Percentiles rank a stretch among this genome's conserved stretches.
These are phyloP conservation scores for Ogataea neopini DNA, from an alignment of 805 yeast species.

Conservation along the genomic window DNA sequence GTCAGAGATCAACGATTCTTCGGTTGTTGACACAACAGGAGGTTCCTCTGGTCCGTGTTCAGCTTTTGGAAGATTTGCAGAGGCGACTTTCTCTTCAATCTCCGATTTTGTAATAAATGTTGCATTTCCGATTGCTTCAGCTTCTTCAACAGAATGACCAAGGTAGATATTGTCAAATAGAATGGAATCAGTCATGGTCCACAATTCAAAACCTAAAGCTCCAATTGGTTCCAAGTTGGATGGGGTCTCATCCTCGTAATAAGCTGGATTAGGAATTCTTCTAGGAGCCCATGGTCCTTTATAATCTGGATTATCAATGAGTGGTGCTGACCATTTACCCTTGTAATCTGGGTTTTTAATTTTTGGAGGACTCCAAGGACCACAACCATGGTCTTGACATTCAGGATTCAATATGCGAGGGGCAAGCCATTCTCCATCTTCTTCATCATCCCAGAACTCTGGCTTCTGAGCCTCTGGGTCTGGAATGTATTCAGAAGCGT, in stretches of 20 bases:
- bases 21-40: conserved; percentile 15
- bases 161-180: conserved; percentile 81
- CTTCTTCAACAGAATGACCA: conserved; percentile 83
- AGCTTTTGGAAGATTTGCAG: conserved; percentile 43
- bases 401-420: conserved; percentile 73
- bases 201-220: conserved; percentile 83
- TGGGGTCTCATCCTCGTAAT: conserved; percentile 57
- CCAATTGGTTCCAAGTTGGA: conserved; percentile 67
- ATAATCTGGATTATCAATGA: conserved; percentile 71
- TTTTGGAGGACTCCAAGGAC: conserved; percentile 71
- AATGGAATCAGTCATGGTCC: conserved; percentile 80
- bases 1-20: conserved; percentile 22
- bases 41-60: conserved; percentile 43
- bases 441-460: conserved; percentile 84
- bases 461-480: conserved; percentile 74
- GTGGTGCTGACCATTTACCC: conserved; percentile 79
- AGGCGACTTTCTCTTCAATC: conserved; percentile 48
- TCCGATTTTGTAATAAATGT: conserved; percentile 62
- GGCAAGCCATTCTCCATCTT: conserved; percentile 83
- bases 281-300: conserved; percentile 79
- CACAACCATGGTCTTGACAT: conserved; percentile 75
- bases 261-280: conserved; percentile 67
- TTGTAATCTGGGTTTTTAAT: conserved; percentile 68
- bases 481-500: conserved; percentile 52
- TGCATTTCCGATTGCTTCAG: conserved; percentile 76